Base-by-base conservation (phyloP, 2,329 filamentous ascomycete genomes). In the Waltergamsia citrina region DNA sequence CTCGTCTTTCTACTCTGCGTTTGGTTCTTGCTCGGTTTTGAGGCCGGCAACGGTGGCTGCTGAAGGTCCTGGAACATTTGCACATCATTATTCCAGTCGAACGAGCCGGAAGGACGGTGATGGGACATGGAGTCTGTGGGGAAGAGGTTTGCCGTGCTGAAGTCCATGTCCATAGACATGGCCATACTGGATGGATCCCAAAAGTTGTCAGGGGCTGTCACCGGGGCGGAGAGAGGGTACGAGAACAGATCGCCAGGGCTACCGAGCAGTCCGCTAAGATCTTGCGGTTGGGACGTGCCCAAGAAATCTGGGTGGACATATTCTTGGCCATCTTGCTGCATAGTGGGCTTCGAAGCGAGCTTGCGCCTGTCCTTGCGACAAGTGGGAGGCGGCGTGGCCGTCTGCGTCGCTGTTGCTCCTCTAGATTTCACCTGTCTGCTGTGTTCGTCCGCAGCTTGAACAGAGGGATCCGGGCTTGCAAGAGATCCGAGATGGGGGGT, bases 331-430 rank as follows among this genome's bases (percentile, higher is more conserved):
- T 71, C 62, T 15, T 35, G 33, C 51, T 76, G 71, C 72, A 77
- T 76, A 35, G 46, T 69, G 58, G 63, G 52, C 50, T 66, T 70
- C 23, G 68, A 62, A 37, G 63, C 67, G 50, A 76, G 62, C 59
- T 66, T 74, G 46, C 69, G 70, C 43, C 59, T 61, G 44, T 63
- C 65, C 56, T 74, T 75, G 42, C 60, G 67, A 41, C 62, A 59
- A 24, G 74, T 74, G 18, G 71, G 67, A 34, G 76, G 76, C 36
- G 76, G 76, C 19, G 75, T 80, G 33, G 65, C 65, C 23, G 70
- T 74, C 46, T 78, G 74, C 16, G 52, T 52, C 17, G 43, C 43
- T 33, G 58, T 52, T 4, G 23, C 19, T 14, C 16, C 23, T 14
- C 15, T 12, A n/a, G 18, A 21, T 10, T 16, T 9, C 24, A 6